Evolutionary conservation across 2,329 filamentous ascomycete species (phyloP), one percentile per base, ranked within the genome.

Genomic region (Rhinocladiella mackenziei): DNA sequence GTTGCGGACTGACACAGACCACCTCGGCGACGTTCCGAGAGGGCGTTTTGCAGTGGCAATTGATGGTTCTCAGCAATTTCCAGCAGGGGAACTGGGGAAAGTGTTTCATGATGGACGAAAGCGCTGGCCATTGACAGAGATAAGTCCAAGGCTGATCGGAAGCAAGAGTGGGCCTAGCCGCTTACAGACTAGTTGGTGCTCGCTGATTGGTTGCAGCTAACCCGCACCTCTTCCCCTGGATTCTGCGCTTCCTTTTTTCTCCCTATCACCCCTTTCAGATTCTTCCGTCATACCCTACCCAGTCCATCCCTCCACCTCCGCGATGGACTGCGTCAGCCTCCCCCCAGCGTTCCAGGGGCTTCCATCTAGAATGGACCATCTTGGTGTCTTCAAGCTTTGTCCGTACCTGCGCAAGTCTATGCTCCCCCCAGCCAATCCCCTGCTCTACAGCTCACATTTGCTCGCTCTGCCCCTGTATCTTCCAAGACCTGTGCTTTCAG

Each of bases 311-410:
- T 40, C 34, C 29, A 23, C 39, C 39, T 41, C 37, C 41, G 22
- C 29, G 28, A 39, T 36, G 42, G 33, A 35, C 37, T 38, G 38
- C 47, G 39, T 50, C 47, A 46, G 42, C 47, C 43, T 50, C 43
- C 39, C 40, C 40, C 35, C 19, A 39, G 31, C 33, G 31, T 29
- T 39, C 36, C 34, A 40, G 40, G 35, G 29, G 28, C 37, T 40
- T n/a, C n/a, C n/a, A 6, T 22, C 29, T 39, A 25, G 6, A 36
- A 5, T 26, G 7, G 7, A 11, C 11, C 23, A 26, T 26, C 23
- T 26, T n/a, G n/a, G 23, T 26, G 23, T 26, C 7, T 11, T n/a
- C 25, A 45, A 30, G 31, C 26, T 31, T 25, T 11, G 18, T 22
- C 26, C 5, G 34, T 4, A 7, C 20, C 22, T 37, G 5, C 13